Evolutionary conservation across 73 alveolate genomes (phyloP).

Genomic region (Symbiodinium natans): DNA sequence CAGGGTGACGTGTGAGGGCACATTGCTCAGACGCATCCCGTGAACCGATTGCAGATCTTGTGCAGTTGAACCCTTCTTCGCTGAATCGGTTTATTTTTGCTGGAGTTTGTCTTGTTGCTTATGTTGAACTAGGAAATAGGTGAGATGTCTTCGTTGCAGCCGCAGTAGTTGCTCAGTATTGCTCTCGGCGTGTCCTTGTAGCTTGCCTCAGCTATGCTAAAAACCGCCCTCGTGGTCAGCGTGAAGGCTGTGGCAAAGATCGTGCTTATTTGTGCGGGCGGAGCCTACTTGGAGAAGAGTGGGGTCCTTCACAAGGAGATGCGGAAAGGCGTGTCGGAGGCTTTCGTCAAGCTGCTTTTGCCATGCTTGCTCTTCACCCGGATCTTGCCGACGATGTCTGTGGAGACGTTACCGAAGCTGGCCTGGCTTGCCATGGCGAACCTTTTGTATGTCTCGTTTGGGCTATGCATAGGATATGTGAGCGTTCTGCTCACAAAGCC

Average conservation of each 20-base stretch:
- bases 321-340: constrained; percentile 56
- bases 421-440: constrained; percentile 10
- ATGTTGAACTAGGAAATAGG: not conserved
- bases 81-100: not conserved
- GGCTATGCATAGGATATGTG: not conserved
- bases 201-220: not conserved
- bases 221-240: not conserved
- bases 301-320: constrained; percentile 83
- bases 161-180: not conserved
- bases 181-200: not conserved
- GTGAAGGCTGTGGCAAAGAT: constrained; percentile 35
- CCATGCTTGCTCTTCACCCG: constrained; percentile 62
- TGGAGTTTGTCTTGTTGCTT: not conserved
- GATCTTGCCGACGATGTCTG: not conserved
- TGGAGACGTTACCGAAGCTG: constrained; percentile 59
- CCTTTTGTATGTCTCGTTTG: not conserved
- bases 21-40: no score
- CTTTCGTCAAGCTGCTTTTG: constrained; percentile 66
- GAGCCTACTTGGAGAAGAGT: constrained; percentile 47
- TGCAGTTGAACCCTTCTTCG: not conserved
- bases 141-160: not conserved
- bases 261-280: constrained; percentile 46
- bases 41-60: not conserved
- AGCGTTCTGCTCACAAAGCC: not conserved
- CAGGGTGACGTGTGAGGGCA: not conserved